Evolutionary conservation across 2,329 filamentous ascomycete genomes (phyloP).

Genomic region (Calonectria crousiana): DNA sequence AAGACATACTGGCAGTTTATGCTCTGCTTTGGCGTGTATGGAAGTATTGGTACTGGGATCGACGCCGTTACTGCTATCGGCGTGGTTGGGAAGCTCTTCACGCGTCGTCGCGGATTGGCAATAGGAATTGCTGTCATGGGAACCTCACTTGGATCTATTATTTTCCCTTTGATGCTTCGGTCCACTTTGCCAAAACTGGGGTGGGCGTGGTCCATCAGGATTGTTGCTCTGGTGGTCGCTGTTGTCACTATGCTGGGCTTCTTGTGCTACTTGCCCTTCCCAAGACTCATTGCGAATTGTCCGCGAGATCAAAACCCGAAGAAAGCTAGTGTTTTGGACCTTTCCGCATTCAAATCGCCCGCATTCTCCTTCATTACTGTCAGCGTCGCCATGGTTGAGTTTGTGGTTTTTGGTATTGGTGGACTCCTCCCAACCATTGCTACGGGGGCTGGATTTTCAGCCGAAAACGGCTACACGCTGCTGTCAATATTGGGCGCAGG

Average conservation of each 20-base stretch:
- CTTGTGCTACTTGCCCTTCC: constrained; percentile 49
- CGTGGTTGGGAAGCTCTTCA: constrained; percentile 42
- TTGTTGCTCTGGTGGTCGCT: constrained; percentile 42
- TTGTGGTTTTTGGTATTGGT: constrained; percentile 59
- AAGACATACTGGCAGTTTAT: constrained; percentile 61
- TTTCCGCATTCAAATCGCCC: constrained; percentile 52
- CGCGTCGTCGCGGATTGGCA: constrained; percentile 27
- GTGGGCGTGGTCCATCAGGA: constrained; percentile 48
- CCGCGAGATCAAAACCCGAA: background rate
- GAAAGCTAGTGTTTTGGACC: constrained; percentile 42
- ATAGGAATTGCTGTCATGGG: constrained; percentile 31
- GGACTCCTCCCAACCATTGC: constrained; percentile 59
- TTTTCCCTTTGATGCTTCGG: constrained; percentile 48
- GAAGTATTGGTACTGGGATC: constrained; percentile 55
- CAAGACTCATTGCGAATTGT: constrained; percentile 24
- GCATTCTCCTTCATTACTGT: constrained; percentile 53
- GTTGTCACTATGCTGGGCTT: constrained; percentile 39
- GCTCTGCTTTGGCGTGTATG: constrained; percentile 55
- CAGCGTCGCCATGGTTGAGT: constrained; percentile 58
- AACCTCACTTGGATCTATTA: constrained; percentile 42
- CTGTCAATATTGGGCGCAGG: constrained; percentile 57
- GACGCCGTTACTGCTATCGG: constrained; percentile 48
- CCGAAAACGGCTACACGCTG: constrained; percentile 54
- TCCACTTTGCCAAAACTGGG: constrained; percentile 41
- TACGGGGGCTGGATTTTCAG: constrained; percentile 42